phyloP scores from a whole-genome alignment of 345 rosid species.

The Melaleuca alternifolia region DNA sequence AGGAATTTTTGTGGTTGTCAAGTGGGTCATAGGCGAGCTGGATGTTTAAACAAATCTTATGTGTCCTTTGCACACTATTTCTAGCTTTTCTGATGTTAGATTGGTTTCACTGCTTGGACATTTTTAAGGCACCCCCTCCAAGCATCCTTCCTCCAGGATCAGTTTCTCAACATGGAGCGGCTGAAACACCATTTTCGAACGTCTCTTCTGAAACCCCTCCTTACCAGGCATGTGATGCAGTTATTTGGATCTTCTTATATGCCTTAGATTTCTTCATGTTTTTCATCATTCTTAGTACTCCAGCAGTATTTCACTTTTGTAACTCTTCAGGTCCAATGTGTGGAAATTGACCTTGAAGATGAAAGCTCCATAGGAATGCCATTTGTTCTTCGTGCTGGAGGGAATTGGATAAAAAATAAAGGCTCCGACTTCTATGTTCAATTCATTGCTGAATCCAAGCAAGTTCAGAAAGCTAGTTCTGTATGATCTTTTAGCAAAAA shows the following conservation, averaged over 20 bases:
- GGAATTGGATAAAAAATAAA: constrained; percentile 74
- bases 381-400: constrained; percentile 67
- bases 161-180: constrained; percentile 40
- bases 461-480: constrained; percentile 55
- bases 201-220: constrained; percentile 34
- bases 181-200: constrained; percentile 44
- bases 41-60: not conserved
- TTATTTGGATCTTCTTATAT: not conserved
- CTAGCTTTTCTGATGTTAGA: constrained; percentile 3
- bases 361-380: constrained; percentile 76
- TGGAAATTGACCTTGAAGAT: constrained; percentile 72
- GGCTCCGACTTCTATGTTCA: constrained; percentile 74
- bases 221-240: constrained; percentile 34
- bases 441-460: constrained; percentile 36
- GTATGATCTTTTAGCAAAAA: constrained; percentile 5
- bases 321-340: constrained; percentile 56
- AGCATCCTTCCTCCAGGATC: constrained; percentile 66
- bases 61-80: not conserved
- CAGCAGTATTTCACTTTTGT: constrained; percentile 1
- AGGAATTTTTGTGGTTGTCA: not conserved
- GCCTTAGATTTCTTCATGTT: not conserved
- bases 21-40: not conserved
- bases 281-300: not conserved
- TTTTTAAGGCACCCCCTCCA: constrained; percentile 76
- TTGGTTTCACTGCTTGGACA: constrained; percentile 11